phyloP scores from a whole-genome alignment of 1,139 yeast genomes.

The Geotrichum armillariae region DNA sequence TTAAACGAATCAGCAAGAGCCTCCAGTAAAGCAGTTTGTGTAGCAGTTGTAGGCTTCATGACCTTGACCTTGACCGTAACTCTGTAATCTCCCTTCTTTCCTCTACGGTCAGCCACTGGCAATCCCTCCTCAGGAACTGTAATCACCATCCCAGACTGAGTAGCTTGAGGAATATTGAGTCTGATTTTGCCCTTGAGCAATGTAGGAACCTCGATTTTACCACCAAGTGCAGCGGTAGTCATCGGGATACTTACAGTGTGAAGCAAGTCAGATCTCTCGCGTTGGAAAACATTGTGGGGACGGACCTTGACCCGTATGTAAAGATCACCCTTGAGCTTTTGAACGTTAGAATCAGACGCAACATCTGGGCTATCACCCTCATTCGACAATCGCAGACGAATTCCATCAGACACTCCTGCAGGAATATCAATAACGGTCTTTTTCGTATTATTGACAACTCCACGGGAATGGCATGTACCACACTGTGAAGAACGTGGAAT shows the following conservation, averaged over 20 bases:
- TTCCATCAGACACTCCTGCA: conserved; percentile 84
- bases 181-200: conserved; percentile 71
- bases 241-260: conserved; percentile 70
- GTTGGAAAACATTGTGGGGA: conserved; percentile 67
- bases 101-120: conserved; percentile 61
- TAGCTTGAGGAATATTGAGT: conserved; percentile 82
- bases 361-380: conserved; percentile 87
- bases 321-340: conserved; percentile 79
- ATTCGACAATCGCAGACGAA: conserved; percentile 78
- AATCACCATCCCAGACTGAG: conserved; percentile 72
- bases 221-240: conserved; percentile 97
- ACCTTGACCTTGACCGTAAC: conserved; percentile 73
- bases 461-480: conserved; percentile 81
- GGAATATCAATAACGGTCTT: conserved; percentile 81
- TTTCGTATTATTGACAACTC: conserved; percentile 69
- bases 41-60: conserved; percentile 74
- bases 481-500: conserved; percentile 73
- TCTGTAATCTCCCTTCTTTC: conserved; percentile 64
- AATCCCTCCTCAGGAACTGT: conserved; percentile 88
- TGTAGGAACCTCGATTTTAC: conserved; percentile 84
- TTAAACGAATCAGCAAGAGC: conserved; percentile 90
- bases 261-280: conserved; percentile 65
- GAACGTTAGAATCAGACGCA: conserved; percentile 47
- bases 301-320: conserved; percentile 76
- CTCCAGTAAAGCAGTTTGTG: conserved; percentile 88